phyloP scores from a whole-genome alignment of 371 early-diverging fungal genomes.

The Conidiobolus coronatus region DNA sequence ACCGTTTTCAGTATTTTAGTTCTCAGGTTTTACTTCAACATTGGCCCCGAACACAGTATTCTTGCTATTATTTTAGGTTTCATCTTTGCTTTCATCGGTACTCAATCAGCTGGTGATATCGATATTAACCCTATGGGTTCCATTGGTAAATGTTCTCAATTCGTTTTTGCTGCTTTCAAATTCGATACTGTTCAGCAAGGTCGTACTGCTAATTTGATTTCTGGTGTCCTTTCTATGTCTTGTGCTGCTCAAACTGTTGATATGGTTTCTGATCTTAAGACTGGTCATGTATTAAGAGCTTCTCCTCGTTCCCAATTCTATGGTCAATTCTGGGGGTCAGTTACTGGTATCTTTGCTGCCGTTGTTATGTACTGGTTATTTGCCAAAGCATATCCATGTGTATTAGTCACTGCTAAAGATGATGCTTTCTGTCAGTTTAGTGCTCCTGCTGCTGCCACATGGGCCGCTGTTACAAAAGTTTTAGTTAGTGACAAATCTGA shows the following conservation, averaged over 20 bases:
- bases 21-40: conserved; percentile 25
- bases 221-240: conserved; percentile 31
- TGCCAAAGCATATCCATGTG: conserved; percentile 33
- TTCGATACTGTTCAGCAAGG: conserved; percentile 10
- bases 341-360: conserved; percentile 28
- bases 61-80: conserved; percentile 37
- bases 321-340: conserved; percentile 32
- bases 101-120: conserved; percentile 38
- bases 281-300: conserved; percentile 33
- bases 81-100: conserved; percentile 38
- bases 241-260: conserved; percentile 35
- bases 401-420: conserved; percentile 9
- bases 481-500: conserved; percentile 18
- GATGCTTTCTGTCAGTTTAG: conserved; percentile 18
- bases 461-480: conserved; percentile 28
- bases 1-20: conserved; percentile 29
- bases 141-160: conserved; percentile 36
- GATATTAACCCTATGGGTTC: conserved; percentile 34
- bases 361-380: conserved; percentile 34
- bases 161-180: conserved; percentile 34
- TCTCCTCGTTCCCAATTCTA: conserved; percentile 38
- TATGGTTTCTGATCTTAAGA: conserved; percentile 40
- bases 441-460: conserved; percentile 29
- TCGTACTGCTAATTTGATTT: conserved; percentile 27
- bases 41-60: conserved; percentile 25